Percentiles rank a stretch among this genome's conserved stretches.
Conservation (phyloP, 2,329 filamentous ascomycete species). For the Macrophomina phaseolina region DNA sequence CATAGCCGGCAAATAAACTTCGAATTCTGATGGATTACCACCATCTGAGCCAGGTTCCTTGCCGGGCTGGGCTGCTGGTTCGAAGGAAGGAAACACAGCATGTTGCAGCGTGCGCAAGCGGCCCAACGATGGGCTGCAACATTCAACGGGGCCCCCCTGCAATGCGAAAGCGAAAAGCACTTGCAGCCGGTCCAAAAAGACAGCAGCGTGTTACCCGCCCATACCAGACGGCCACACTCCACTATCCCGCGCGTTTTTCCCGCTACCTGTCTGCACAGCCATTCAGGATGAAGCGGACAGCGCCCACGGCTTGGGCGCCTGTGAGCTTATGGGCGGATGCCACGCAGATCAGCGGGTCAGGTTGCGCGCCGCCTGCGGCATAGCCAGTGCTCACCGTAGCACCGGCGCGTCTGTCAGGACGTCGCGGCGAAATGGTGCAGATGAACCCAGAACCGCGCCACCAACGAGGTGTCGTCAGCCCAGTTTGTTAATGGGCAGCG, state of each 20-base stretch:
- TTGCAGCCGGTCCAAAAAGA: not conserved
- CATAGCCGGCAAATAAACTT: not conserved
- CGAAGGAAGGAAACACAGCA: too few species aligned
- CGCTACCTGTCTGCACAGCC: not conserved
- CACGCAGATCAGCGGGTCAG: not conserved
- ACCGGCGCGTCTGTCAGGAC: too few species aligned
- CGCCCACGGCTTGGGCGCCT: slow-evolving; percentile 3
- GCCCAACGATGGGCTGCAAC: not conserved
- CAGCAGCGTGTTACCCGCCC: not conserved
- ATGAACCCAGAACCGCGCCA: too few species aligned
- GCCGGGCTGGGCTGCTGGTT: too few species aligned
- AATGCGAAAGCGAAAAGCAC: slow-evolving; percentile 11
- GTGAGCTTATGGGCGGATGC: not conserved
- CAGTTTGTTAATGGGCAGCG: too few species aligned
- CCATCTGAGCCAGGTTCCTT: too few species aligned
- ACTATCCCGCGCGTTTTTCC: not conserved
- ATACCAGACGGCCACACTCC: not conserved
- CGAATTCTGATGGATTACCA: too few species aligned
- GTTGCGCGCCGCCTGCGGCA: not conserved
- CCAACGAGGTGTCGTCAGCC: too few species aligned
- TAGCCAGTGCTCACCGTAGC: too few species aligned
- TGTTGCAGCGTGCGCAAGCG: too few species aligned
- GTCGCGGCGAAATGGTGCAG: too few species aligned
- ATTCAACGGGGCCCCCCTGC: not conserved
- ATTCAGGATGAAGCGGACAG: not conserved